phyloP scores from a whole-genome alignment of 768 basidiomycete species.

The Tricholoma furcatifolium region DNA sequence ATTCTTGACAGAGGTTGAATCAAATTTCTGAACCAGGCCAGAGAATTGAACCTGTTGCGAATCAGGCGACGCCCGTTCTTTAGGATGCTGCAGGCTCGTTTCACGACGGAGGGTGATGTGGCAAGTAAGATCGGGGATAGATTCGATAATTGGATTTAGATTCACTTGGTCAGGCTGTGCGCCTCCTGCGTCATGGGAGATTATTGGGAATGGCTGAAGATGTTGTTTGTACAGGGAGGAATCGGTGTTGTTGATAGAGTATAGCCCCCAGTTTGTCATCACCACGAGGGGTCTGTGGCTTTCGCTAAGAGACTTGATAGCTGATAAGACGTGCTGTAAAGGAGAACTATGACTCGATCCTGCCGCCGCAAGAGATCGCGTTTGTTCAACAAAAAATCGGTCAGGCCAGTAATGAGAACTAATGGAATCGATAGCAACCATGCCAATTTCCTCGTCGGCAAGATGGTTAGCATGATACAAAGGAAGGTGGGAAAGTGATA shows the following conservation, averaged over 20 bases:
- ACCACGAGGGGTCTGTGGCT: constrained; percentile 51
- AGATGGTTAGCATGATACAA: constrained; percentile 48
- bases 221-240: constrained; percentile 47
- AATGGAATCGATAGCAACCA: constrained; percentile 75
- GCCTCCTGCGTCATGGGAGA: not conserved
- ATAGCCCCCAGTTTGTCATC: constrained; percentile 64
- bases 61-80: no score
- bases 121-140: constrained; percentile 13
- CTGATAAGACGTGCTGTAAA: constrained; percentile 44
- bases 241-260: constrained; percentile 2
- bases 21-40: constrained; percentile 5
- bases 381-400: constrained; percentile 60
- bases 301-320: constrained; percentile 46
- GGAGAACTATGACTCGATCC: constrained; percentile 21
- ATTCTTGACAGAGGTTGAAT: not conserved
- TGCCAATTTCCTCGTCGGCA: constrained; percentile 53
- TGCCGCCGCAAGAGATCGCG: constrained; percentile 24
- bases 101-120: constrained; percentile 15
- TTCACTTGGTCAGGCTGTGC: not conserved
- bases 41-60: not conserved
- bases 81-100: not conserved
- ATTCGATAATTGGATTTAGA: not conserved
- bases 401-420: constrained; percentile 80
- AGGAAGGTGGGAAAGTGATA: constrained; percentile 59
- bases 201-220: constrained; percentile 33